Evolutionary conservation across 352 stramenopile species (phyloP).

Genomic region (Lagenidium sp.): DNA sequence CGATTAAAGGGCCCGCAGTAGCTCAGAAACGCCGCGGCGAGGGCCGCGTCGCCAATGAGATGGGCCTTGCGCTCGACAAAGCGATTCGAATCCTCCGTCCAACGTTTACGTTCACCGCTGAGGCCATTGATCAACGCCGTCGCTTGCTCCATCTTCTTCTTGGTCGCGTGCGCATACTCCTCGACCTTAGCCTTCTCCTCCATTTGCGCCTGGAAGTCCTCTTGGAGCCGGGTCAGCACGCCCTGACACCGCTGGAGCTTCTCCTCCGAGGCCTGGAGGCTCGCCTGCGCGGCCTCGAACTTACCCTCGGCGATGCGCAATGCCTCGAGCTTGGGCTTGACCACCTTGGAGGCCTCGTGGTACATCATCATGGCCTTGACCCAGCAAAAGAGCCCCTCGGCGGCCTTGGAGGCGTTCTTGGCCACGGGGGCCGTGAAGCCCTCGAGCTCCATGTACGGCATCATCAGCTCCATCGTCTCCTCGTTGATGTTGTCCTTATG

Average conservation of each 20-base stretch:
- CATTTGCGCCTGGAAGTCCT: conserved; percentile 87
- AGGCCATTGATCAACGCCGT: conserved; percentile 84
- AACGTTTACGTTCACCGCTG: conserved; percentile 71
- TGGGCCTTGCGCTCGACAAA: conserved; percentile 77
- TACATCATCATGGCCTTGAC: conserved; percentile 89
- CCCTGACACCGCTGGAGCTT: conserved; percentile 60
- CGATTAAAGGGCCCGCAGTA: conserved; percentile 91
- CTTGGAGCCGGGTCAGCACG: conserved; percentile 60
- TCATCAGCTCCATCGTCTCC: conserved; percentile 90
- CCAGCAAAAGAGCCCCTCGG: conserved; percentile 88
- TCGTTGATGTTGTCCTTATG: conserved; percentile 92
- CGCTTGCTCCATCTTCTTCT: conserved; percentile 88
- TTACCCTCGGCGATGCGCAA: conserved; percentile 82
- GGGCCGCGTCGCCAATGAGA: conserved; percentile 81
- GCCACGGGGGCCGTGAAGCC: conserved; percentile 73
- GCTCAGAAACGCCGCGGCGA: conserved; percentile 80
- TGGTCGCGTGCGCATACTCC: conserved; percentile 69
- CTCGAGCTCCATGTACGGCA: conserved; percentile 84
- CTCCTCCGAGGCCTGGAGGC: conserved; percentile 59
- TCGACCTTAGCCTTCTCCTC: conserved; percentile 81
- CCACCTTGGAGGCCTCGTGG: conserved; percentile 88
- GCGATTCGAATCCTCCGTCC: conserved; percentile 84
- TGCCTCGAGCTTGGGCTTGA: conserved; percentile 91
- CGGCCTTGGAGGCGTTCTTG: conserved; percentile 86
- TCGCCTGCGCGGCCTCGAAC: conserved; percentile 74